Percentiles rank a stretch among this genome's conserved stretches.
phyloP scores from a whole-genome alignment of 768 basidiomycete species.

The Russula abietina region DNA sequence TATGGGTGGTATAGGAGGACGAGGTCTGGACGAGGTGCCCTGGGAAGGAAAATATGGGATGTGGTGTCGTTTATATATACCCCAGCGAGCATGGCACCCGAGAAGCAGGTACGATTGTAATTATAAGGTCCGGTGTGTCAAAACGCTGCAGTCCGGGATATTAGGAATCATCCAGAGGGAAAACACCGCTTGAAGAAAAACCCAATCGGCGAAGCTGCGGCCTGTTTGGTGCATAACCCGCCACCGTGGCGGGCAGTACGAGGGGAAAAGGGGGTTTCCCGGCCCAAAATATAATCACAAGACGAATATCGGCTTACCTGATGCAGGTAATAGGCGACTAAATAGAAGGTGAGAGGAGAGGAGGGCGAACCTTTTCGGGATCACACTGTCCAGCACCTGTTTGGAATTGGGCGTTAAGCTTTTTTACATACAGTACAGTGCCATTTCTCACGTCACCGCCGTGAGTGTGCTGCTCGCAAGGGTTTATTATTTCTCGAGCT shows the following conservation, averaged over 20 bases:
- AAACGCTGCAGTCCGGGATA: slow-evolving; percentile 16
- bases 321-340: slow-evolving; percentile 20
- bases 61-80: slow-evolving; percentile 15
- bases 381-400: slow-evolving; percentile 18
- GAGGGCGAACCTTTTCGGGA: slow-evolving; percentile 13
- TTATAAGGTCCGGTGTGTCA: slow-evolving; percentile 22
- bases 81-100: slow-evolving; percentile 2
- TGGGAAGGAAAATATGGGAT: not conserved
- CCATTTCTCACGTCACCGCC: slow-evolving; percentile 21
- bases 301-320: slow-evolving; percentile 17
- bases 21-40: slow-evolving; percentile 1
- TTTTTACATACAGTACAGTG: slow-evolving; percentile 15
- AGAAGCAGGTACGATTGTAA: slow-evolving; percentile 13
- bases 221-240: slow-evolving; percentile 1
- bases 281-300: slow-evolving; percentile 17
- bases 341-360: slow-evolving; percentile 9
- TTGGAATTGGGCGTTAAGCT: slow-evolving; percentile 19
- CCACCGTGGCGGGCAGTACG: slow-evolving; percentile 13
- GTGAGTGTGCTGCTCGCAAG: not conserved
- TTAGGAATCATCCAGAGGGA: slow-evolving; percentile 20
- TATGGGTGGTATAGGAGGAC: not conserved
- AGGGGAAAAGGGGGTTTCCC: slow-evolving; percentile 2
- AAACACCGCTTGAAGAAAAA: not conserved
- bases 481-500: not conserved
- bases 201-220: slow-evolving; percentile 21